phyloP scores from a whole-genome alignment of 305 asterid species.

The Fraxinus nigra region DNA sequence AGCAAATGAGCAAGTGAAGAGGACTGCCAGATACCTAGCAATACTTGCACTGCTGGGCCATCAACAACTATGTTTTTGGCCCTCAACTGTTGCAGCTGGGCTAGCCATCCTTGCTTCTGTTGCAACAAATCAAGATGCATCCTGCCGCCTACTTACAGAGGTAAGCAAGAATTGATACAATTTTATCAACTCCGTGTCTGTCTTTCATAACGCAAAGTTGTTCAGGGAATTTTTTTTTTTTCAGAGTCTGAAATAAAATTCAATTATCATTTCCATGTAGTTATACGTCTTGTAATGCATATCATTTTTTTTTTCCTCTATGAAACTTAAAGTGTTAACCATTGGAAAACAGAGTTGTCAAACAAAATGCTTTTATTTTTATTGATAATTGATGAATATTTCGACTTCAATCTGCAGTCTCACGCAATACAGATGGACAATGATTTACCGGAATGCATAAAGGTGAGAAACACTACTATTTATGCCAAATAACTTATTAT shows the following conservation, averaged over 20 bases:
- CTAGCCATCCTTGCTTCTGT: conserved; percentile 72
- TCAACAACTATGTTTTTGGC: conserved; percentile 90
- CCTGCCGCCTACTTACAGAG: conserved; percentile 46
- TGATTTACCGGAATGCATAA: conserved; percentile 74
- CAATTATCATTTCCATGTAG: background rate
- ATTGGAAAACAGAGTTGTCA: background rate
- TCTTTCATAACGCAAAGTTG: background rate
- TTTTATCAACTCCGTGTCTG: background rate
- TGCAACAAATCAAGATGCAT: conserved; percentile 56
- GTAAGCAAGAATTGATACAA: conserved; percentile 33
- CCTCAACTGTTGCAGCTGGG: conserved; percentile 91
- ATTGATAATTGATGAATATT: conserved; percentile 20
- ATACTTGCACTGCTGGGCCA: conserved; percentile 73
- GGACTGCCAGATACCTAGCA: conserved; percentile 66
- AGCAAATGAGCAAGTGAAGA: conserved; percentile 57
- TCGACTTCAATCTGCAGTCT: conserved; percentile 44
- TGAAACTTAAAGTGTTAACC: background rate
- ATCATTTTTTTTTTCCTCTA: background rate
- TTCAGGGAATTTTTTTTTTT: background rate
- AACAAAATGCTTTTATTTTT: background rate
- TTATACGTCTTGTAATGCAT: background rate
- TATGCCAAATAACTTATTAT: background rate
- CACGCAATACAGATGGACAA: conserved; percentile 57
- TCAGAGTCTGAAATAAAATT: background rate
- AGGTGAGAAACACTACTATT: conserved; percentile 45